phyloP scores from a whole-genome alignment of 768 basidiomycete species.

The Cyclocybe aegerita region DNA sequence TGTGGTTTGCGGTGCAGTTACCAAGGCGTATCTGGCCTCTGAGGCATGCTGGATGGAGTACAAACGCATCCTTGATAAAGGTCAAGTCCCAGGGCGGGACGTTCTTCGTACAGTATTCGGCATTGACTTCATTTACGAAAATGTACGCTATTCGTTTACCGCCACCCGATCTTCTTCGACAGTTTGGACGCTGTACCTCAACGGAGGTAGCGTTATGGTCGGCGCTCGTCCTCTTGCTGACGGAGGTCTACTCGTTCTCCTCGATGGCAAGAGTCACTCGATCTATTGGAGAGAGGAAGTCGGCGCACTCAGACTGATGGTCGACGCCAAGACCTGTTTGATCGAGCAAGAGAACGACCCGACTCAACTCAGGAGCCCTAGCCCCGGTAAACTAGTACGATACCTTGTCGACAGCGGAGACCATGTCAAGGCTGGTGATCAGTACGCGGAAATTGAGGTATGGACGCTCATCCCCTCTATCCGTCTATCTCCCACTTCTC shows the following conservation, averaged over 20 bases:
- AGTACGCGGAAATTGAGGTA: constrained; percentile 98
- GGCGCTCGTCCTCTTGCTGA: constrained; percentile 92
- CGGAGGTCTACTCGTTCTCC: constrained; percentile 87
- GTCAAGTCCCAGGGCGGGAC: constrained; percentile 94
- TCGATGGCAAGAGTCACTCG: constrained; percentile 95
- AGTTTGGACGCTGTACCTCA: constrained; percentile 93
- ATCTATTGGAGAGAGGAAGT: constrained; percentile 99
- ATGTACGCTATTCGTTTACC: constrained; percentile 92
- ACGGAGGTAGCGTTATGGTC: constrained; percentile 90
- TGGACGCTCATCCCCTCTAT: neutral
- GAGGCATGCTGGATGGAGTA: constrained; percentile 92
- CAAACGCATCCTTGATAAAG: constrained; percentile 94
- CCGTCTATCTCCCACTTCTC: constrained; percentile 2
- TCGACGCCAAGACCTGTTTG: constrained; percentile 96
- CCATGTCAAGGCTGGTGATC: constrained; percentile 94
- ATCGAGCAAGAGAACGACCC: constrained; percentile 99
- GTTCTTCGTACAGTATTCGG: constrained; percentile 95
- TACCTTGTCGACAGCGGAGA: constrained; percentile 97
- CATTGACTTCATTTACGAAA: constrained; percentile 97
- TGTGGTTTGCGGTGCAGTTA: constrained; percentile 93
- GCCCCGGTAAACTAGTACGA: constrained; percentile 93
- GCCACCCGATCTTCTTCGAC: constrained; percentile 87
- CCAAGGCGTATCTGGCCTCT: constrained; percentile 89
- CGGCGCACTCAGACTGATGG: constrained; percentile 86
- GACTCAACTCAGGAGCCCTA: constrained; percentile 93